These are phyloP conservation scores for Immersiporthe knoxdaviesiana DNA, from an alignment of 2,329 filamentous ascomycete species.

Conservation along the genomic window DNA sequence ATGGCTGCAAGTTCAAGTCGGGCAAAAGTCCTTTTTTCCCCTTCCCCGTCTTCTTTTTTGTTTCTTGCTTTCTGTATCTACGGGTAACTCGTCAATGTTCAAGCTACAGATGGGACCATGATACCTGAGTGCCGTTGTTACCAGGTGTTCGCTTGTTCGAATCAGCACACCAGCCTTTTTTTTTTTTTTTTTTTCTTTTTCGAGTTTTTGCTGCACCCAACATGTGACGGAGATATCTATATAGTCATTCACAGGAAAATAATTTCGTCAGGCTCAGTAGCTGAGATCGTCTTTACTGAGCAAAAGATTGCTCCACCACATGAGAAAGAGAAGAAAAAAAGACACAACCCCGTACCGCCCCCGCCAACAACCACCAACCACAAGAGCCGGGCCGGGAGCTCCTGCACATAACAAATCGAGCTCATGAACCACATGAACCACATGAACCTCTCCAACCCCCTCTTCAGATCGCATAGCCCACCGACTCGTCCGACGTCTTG, in stretches of 20 bases:
- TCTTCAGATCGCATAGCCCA: conserved; percentile 5
- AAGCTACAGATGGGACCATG: not conserved
- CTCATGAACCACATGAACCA: not conserved
- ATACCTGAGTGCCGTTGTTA: not conserved
- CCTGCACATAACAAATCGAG: not conserved
- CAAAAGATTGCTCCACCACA: not conserved
- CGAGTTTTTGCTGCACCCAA: not conserved
- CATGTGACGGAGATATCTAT: not conserved
- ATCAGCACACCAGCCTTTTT: not conserved
- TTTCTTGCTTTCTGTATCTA: too few relatives aligned
- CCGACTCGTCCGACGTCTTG: not conserved
- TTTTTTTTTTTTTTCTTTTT: not conserved
- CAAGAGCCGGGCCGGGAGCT: too few relatives aligned
- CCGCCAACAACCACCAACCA: not conserved
- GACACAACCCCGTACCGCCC: not conserved
- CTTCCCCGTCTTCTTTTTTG: too few relatives aligned
- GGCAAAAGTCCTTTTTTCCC: not conserved
- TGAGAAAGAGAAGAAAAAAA: not conserved
- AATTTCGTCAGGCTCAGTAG: not conserved
- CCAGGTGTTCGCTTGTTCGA: not conserved
- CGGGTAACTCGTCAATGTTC: not conserved
- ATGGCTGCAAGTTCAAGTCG: not conserved
- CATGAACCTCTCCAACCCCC: too few relatives aligned
- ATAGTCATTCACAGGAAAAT: not conserved
- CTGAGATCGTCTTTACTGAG: not conserved